phyloP scores from a whole-genome alignment of 2,329 filamentous ascomycete species.

The Cytospora piceicola region DNA sequence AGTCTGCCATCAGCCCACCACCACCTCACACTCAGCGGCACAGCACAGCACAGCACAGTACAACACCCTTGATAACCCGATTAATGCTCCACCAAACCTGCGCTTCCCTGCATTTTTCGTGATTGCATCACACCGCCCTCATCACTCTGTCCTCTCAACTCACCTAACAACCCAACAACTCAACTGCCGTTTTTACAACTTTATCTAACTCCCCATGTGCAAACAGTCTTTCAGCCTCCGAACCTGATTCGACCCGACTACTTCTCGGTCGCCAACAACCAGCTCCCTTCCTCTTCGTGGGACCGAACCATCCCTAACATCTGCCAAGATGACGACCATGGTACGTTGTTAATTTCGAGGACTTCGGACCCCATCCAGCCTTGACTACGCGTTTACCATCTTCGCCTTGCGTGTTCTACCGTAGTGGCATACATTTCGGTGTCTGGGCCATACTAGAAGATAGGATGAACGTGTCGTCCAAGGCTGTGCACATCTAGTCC shows the following conservation, averaged over 20 bases:
- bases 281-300: conserved; percentile 28
- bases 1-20: conserved; percentile 8
- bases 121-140: conserved; percentile 29
- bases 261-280: conserved; percentile 19
- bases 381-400: background rate
- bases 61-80: conserved; percentile 13
- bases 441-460: background rate
- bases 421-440: background rate
- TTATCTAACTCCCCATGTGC: conserved; percentile 7
- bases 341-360: conserved; percentile 43
- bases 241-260: conserved; percentile 7
- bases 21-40: conserved; percentile 1
- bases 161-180: background rate
- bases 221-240: conserved; percentile 12
- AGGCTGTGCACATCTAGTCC: background rate
- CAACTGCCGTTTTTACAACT: conserved; percentile 3
- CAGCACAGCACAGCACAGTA: conserved; percentile 3
- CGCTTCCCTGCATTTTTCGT: conserved; percentile 11
- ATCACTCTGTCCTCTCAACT: background rate
- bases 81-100: conserved; percentile 1
- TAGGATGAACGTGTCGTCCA: background rate
- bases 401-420: background rate
- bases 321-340: conserved; percentile 55
- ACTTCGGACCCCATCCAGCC: background rate
- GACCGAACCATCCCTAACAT: conserved; percentile 27